Base-by-base conservation (phyloP, 306 rosid species). In the Lotus japonicus region DNA sequence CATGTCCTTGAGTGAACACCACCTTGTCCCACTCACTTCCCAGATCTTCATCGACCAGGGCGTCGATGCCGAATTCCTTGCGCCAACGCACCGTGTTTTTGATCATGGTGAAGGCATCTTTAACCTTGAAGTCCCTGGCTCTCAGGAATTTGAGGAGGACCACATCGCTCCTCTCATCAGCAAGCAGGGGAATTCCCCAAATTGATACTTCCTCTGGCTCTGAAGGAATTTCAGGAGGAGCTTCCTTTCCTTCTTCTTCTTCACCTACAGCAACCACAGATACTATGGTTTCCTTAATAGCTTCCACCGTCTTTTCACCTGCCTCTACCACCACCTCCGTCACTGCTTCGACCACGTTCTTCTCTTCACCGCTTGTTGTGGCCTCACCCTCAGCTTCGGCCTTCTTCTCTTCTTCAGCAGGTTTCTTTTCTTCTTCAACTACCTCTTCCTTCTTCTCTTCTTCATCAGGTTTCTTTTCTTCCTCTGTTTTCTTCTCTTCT, bases 111-210 rank as follows among this genome's bases (percentile, higher is more conserved):
- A 83, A 82, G 0, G 97, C 91, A 0, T 91, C 97, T 31, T 78
- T 85, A 46, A 88, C 96, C 82, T 84, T 91, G 80, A 91, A 91
- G 52, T 91, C 97, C 75, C 97, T 81, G 0, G 97, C 97, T 78
- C 97, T 68, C 11, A 91, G 68, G 75, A 91, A 91, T 48, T 91
- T 88, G 9, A 91, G 74, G 36, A 91, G 94, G 33, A 91, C 72
- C 11, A 89, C 94, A 3, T 91, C 96, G 7, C 91, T 88, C 4
- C 89, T 75, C 70, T 86, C 96, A 5, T 75, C 80, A 0, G 89
- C 86, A 23, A 91, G 65, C 23, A 91, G 82, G 0, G 94, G 88
- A 28, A 88, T 85, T 11, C 97, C 96, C 96, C 97, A 91, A 5
- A 91, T 73, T 9, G 79, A 77, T n/a, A 88, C 76, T 3, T 84